Conservation (phyloP, 371 early-diverging fungal genomes). For the Mortierella polycephala region DNA sequence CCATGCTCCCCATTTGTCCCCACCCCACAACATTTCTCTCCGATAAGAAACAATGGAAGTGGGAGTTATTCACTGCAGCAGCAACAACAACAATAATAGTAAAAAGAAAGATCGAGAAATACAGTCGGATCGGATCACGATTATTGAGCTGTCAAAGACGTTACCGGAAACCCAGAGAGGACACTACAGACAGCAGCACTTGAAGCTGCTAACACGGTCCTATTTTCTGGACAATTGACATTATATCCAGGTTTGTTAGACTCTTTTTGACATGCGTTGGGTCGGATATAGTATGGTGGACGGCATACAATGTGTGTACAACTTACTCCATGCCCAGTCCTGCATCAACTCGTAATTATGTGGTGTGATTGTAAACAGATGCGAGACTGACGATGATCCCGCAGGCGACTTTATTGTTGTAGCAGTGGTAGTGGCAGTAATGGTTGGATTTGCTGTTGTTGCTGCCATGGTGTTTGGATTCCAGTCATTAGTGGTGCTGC, state of each 20-base stretch:
- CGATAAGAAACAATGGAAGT: background rate
- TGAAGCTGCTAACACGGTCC: slow-evolving; percentile 71
- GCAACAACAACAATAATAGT: background rate
- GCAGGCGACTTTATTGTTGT: background rate
- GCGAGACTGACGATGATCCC: slow-evolving; percentile 28
- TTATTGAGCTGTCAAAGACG: too few relatives aligned
- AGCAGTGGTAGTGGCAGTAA: too few relatives aligned
- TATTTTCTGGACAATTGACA: slow-evolving; percentile 55
- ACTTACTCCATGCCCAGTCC: slow-evolving; percentile 53
- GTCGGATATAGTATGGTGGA: too few relatives aligned
- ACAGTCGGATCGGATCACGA: background rate
- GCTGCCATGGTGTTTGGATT: background rate
- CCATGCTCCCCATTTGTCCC: background rate
- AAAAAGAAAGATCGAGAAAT: background rate
- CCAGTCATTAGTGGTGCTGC: background rate
- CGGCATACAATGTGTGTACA: background rate
- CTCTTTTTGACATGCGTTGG: too few relatives aligned
- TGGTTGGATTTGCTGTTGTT: background rate
- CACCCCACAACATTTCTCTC: background rate
- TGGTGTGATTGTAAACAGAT: slow-evolving; percentile 40
- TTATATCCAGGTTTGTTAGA: too few relatives aligned
- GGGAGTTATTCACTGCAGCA: background rate
- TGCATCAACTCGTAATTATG: slow-evolving; percentile 32
- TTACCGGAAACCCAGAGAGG: slow-evolving; percentile 69
- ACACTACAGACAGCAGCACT: slow-evolving; percentile 71